phyloP scores from a whole-genome alignment of 345 rosid genomes.

The Isatis tinctoria region DNA sequence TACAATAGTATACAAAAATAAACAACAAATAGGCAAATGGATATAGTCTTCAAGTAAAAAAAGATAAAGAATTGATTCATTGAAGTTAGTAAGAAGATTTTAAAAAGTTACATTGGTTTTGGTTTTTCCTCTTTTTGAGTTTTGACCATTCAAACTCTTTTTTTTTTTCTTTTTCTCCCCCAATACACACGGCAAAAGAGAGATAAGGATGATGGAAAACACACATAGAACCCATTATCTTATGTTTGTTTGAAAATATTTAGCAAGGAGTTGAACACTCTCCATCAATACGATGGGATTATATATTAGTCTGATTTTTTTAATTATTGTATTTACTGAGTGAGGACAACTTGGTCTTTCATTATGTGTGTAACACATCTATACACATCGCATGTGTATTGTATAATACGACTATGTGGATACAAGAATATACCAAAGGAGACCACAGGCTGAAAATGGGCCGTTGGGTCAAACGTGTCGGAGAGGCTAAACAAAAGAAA shows the following conservation, averaged over 20 bases:
- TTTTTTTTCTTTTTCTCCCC: background rate
- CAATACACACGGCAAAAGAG: background rate
- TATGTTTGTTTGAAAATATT: too few relatives aligned
- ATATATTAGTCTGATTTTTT: too few relatives aligned
- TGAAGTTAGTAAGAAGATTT: conserved; percentile 8
- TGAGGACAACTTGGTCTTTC: background rate
- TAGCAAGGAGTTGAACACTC: too few relatives aligned
- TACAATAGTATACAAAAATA: background rate
- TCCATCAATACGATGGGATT: too few relatives aligned
- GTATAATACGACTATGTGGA: too few relatives aligned
- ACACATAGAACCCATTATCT: background rate
- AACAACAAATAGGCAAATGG: background rate
- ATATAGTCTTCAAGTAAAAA: background rate
- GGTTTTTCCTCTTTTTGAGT: conserved; percentile 9
- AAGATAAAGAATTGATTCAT: background rate
- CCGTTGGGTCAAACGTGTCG: conserved; percentile 33
- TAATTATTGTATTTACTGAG: background rate
- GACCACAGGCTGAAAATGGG: conserved; percentile 20
- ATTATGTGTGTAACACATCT: background rate
- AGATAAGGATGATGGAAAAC: conserved; percentile 18
- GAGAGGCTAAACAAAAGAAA: background rate
- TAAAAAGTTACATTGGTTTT: conserved; percentile 7
- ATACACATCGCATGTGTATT: background rate
- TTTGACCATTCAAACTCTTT: conserved; percentile 27
- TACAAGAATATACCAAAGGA: conserved; percentile 7